These are phyloP conservation scores for Epichloe gansuensis DNA, from an alignment of 2,329 filamentous ascomycete genomes.

Conservation along the genomic window DNA sequence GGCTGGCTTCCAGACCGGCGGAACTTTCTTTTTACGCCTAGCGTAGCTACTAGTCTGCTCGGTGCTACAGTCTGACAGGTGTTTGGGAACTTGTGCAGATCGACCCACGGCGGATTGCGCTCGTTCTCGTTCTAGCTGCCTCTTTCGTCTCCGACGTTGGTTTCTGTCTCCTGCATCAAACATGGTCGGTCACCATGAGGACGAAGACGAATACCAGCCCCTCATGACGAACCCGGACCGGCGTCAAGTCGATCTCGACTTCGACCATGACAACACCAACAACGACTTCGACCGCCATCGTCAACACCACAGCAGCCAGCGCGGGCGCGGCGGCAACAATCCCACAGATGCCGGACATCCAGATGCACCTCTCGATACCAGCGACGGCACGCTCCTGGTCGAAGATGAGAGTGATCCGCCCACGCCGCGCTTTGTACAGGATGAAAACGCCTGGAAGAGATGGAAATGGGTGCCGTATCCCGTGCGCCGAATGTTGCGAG, in stretches of 20 bases:
- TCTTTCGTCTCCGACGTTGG: neutral
- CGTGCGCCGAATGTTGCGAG: constrained; percentile 31
- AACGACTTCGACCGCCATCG: constrained; percentile 1
- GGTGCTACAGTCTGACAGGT: neutral
- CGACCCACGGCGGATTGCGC: neutral
- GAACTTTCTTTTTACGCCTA: neutral
- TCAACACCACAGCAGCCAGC: constrained; percentile 2
- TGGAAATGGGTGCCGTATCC: constrained; percentile 49
- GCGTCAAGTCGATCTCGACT: constrained; percentile 16
- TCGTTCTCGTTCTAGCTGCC: neutral
- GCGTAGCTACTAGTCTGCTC: too few species aligned
- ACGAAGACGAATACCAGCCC: constrained; percentile 25
- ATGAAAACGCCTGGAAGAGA: constrained; percentile 32
- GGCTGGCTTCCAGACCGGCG: neutral
- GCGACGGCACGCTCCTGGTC: constrained; percentile 28
- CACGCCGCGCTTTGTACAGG: constrained; percentile 48
- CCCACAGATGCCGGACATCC: constrained; percentile 20
- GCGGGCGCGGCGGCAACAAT: constrained; percentile 2
- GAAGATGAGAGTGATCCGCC: constrained; percentile 29
- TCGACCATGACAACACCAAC: constrained; percentile 6
- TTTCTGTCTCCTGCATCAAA: constrained; percentile 6
- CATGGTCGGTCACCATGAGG: constrained; percentile 21
- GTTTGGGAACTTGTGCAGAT: too few species aligned
- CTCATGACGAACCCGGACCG: constrained; percentile 25
- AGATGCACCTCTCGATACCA: constrained; percentile 28